Evolutionary conservation across 1,284 basidiomycete genomes (phyloP), one percentile per base, ranked within the genome.

Genomic region (Melampsora larici-populina): DNA sequence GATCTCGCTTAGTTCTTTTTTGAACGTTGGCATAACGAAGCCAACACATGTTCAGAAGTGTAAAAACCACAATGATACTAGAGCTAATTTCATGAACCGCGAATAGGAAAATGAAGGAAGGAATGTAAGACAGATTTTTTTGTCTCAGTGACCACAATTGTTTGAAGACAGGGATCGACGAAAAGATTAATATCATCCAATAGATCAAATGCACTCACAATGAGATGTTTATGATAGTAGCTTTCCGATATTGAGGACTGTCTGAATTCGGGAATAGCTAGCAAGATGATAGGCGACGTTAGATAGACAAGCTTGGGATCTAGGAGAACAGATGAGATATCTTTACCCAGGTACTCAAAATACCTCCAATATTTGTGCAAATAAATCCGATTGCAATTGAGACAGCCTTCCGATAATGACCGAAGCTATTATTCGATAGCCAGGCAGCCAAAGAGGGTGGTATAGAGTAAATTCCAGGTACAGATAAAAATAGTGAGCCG

Each of bases 321-420:
- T 17, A 46, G 48, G 66, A 68, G 33, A 49, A 40, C 24, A 26
- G 15, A 68, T 24, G 2, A 70, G 1, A 6, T 5, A 26, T 17
- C 46, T 49, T 49, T 68, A 77, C 74, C 74, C 74, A 77, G 18
- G 74, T 77, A 36, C 66, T 70, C 5, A 77, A 24, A 29, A 77
- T 70, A 62, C 74, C 74, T 1, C 74, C 74, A 6, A 40, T 15
- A 51, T 77, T 77, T 1, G 66, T 36, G 31, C 48, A 46, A 24
- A 77, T 40, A 40, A 70, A 70, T n/a, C 74, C 74, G 11, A 77
- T 40, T 31, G 74, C 74, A 7, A 77, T 69, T 18, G 74, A 43
- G 40, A 36, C 55, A 62, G 67, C 74, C 46, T 66, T 69, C 51
- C 74, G 49, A 31, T 69, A 69, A 48, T 77, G 66, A 1, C 55